phyloP scores from a whole-genome alignment of 129 eudicot genomes.

The Apium graveolens region DNA sequence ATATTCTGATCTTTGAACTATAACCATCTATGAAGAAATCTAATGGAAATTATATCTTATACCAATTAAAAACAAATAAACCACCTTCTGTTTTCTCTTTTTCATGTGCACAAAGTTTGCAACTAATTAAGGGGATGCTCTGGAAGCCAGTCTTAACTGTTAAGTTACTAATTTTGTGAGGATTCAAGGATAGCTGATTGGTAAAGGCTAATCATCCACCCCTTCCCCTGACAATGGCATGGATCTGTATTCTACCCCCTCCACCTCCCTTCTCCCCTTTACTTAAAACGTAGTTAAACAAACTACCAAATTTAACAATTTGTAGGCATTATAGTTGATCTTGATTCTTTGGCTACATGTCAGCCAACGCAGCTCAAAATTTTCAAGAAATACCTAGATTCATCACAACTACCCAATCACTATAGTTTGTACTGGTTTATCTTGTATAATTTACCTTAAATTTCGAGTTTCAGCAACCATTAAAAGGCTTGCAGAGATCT shows the following conservation, averaged over 20 bases:
- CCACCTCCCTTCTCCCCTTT: background rate
- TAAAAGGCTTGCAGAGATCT: background rate
- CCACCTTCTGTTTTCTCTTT: no score
- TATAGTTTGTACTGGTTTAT: background rate
- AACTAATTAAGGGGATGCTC: background rate
- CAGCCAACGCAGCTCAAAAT: background rate
- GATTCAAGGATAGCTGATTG: background rate
- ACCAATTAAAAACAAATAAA: background rate
- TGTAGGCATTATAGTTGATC: background rate
- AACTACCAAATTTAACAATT: background rate
- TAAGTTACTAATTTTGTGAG: background rate
- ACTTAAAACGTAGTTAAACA: background rate
- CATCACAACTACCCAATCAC: background rate
- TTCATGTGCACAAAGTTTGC: no score
- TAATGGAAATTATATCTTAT: background rate
- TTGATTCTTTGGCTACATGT: background rate
- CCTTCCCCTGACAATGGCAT: background rate
- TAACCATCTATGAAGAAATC: background rate
- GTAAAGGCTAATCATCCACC: background rate
- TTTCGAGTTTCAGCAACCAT: background rate
- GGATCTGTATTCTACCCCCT: background rate
- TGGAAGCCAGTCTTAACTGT: background rate
- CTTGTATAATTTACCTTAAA: background rate
- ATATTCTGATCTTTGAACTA: background rate
- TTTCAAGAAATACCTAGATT: background rate